Conservation (phyloP, 176 grass and related monocot genomes). For the Metroxylon sagu region DNA sequence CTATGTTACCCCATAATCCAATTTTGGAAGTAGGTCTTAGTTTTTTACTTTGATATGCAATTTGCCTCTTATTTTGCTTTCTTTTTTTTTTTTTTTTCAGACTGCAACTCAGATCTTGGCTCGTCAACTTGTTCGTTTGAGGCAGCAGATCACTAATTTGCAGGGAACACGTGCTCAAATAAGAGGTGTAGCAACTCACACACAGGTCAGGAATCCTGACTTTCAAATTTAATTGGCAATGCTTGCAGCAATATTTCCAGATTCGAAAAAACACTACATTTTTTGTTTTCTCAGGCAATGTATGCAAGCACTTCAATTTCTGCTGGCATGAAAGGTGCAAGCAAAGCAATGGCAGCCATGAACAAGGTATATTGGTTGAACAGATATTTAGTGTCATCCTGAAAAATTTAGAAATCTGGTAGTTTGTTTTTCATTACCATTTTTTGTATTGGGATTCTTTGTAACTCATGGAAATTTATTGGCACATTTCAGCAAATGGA, state of each 20-base stretch:
- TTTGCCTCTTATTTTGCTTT: no score
- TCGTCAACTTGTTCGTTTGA: slow-evolving; percentile 81
- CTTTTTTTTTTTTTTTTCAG: slow-evolving; percentile 22
- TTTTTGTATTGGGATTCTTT: no score
- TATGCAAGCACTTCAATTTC: slow-evolving; percentile 95
- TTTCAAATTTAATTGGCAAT: no score
- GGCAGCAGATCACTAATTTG: slow-evolving; percentile 94
- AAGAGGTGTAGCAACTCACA: slow-evolving; percentile 93
- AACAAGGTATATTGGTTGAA: slow-evolving; percentile 47
- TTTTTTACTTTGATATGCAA: no score
- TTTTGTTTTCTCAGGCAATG: slow-evolving; percentile 62
- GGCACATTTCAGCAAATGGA: slow-evolving; percentile 85
- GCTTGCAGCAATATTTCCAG: no score
- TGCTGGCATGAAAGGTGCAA: slow-evolving; percentile 98
- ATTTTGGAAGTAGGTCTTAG: no score
- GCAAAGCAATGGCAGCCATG: slow-evolving; percentile 98
- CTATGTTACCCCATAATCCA: no score
- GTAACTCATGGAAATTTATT: not conserved
- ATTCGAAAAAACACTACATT: not conserved
- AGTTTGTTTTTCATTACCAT: not conserved
- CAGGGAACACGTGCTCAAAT: slow-evolving; percentile 94
- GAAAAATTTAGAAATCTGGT: not conserved
- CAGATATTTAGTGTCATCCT: no score
- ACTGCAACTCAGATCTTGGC: slow-evolving; percentile 93
- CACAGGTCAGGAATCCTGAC: slow-evolving; percentile 39